Evolutionary conservation across 345 rosid species (phyloP), one percentile per base, ranked within the genome.

Genomic region (Euclidium syriacum): DNA sequence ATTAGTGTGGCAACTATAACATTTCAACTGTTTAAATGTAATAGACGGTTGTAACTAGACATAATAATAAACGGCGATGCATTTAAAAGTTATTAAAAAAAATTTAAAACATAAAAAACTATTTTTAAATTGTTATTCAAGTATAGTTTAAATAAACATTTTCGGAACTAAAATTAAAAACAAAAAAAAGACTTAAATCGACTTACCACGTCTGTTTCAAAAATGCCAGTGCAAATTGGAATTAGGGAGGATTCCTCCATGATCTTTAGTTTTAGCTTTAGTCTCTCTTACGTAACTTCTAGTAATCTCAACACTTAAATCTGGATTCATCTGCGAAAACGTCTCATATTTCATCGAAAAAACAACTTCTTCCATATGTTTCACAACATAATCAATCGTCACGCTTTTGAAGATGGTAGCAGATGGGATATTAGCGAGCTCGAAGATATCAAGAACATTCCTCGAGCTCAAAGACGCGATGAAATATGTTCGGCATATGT

Each of bases 321-420:
- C 19, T 1, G 74, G 74, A 29, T 62, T 70, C 64, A 68, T 62
- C 74, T 46, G 63, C 38, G 29, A 68, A 70, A 70, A 70, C 0
- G 58, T 70, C 74, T 70, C 74, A 46, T 70, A 70, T 38, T 70
- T 70, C 64, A 70, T 62, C 0, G 74, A 69, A 22, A 70, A 22
- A 20, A 70, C 74, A 16, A 70, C 74, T 62, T 70, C 58, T 47
- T 70, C 74, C 69, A 70, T 70, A 22, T 55, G 68, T 22, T 70
- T 70, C 0, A 70, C 74, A 22, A 70, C 43, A 46, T 36, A 61
- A 25, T 4, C 19, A 51, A 70, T 16, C 0, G 68, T 68, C 0
- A 63, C 57, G 18, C 39, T 29, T 38, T 70, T 62, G 57, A 70
- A 38, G 68, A 62, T 38, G 22, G 63, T 62, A n/a, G 54, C 74